Base-by-base conservation (phyloP, 108 stramenopile genomes). In the Cyclostephanos tholiformis region DNA sequence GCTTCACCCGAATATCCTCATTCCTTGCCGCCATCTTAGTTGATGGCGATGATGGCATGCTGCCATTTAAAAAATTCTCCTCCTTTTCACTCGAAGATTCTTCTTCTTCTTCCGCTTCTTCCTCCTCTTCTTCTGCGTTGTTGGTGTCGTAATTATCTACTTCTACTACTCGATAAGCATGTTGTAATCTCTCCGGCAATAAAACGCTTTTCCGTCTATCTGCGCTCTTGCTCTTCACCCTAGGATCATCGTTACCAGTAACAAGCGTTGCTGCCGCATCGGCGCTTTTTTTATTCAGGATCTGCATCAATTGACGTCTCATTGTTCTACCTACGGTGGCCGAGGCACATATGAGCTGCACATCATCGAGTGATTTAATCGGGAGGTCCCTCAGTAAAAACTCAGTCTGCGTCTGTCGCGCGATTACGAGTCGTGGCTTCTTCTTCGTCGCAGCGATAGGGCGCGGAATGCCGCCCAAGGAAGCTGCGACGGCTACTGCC, bases 301-400 rank as follows among this genome's bases (percentile, higher is more conserved):
- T 73, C 59, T 88, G 87, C 91, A 89, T 89, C 44, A 91, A 50
- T 59, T 91, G 91, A 38, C 84, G 63, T 36, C 91, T 75, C 75
- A 91, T 77, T n/a, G 85, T 88, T 17, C 91, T 49, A 25, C 91
- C 91, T 23, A 91, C 77, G 25, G 91, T 91, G 4, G 91, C 91
- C 30, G 84, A 85, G 1, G 88, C 91, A 69, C 88, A 91, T 51
- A 91, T 77, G 25, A 91, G 55, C 71, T 85, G 85, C 0, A 89
- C 56, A 55, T 82, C 50, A 17, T 69, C 55, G 39, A 83, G 48
- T 6, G 80, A 81, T 29, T 44, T 64, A 16, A 83, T 57, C 16
- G 82, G 82, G 0, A 83, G 39, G 27, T 83, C 82, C 8, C 74
- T 68, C 1, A 83, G 68, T 38, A 83, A 36, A 39, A 77, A 61